phyloP scores from a whole-genome alignment of 1,284 basidiomycete genomes.

The Peniophora sp. region DNA sequence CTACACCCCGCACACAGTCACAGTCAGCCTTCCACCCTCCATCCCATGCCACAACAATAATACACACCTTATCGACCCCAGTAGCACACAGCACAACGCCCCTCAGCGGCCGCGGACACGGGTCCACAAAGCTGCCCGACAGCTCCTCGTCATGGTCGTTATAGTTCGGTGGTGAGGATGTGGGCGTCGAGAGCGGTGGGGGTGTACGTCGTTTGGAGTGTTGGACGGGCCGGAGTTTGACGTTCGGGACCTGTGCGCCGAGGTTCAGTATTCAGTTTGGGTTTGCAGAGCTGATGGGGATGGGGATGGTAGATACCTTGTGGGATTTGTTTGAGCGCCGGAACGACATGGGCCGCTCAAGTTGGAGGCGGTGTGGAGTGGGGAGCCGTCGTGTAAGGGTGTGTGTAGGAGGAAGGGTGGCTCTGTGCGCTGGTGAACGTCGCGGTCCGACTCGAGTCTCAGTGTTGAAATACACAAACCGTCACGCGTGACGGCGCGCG shows the following conservation, averaged over 20 bases:
- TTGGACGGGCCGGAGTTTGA: constrained; percentile 63
- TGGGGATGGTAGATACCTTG: constrained; percentile 25
- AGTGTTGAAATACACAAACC: neutral
- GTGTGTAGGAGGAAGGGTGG: neutral
- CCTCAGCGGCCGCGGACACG: constrained; percentile 59
- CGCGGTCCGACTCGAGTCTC: neutral
- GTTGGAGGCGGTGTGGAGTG: neutral
- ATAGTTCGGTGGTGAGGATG: constrained; percentile 10
- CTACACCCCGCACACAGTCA: constrained; percentile 29
- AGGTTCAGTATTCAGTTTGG: neutral
- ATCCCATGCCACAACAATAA: neutral
- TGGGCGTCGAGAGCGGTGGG: constrained; percentile 6
- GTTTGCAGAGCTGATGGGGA: neutral
- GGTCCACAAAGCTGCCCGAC: constrained; percentile 31
- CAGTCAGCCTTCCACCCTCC: neutral
- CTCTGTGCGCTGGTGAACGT: neutral
- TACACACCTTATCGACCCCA: constrained; percentile 61
- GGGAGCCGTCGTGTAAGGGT: neutral
- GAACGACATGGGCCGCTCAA: neutral
- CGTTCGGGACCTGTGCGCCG: constrained; percentile 60
- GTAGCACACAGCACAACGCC: constrained; percentile 64
- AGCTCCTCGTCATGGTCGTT: constrained; percentile 10
- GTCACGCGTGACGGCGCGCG: neutral
- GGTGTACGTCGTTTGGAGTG: constrained; percentile 6
- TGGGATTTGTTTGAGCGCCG: constrained; percentile 30